Conservation (phyloP, 371 early-diverging fungal species). For the Rhizopus arrhizus region DNA sequence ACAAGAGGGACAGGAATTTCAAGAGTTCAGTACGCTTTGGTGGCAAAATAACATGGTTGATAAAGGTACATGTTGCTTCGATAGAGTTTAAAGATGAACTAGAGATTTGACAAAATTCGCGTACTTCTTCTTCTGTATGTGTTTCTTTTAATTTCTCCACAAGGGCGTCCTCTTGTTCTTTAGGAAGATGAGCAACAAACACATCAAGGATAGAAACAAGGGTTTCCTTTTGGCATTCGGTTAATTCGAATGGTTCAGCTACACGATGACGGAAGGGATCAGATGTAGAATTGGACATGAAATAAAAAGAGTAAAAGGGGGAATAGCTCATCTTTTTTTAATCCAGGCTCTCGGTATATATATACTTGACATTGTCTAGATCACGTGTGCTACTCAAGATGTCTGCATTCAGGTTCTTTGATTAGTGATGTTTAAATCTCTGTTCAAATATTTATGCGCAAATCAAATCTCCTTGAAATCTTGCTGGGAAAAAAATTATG, state of each 20-base stretch:
- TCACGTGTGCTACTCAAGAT: too few relatives aligned
- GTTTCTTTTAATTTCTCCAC: constrained; percentile 19
- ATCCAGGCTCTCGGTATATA: too few relatives aligned
- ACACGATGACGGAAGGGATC: constrained; percentile 26
- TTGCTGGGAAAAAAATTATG: too few relatives aligned
- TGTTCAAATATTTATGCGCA: too few relatives aligned
- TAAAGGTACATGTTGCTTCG: constrained; percentile 8
- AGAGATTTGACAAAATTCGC: constrained; percentile 17
- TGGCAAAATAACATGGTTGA: constrained; percentile 37
- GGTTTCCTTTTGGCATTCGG: constrained; percentile 13
- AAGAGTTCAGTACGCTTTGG: constrained; percentile 41
- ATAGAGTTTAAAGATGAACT: constrained; percentile 18
- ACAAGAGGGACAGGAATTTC: constrained; percentile 31
- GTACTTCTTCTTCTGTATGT: constrained; percentile 20
- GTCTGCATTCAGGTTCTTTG: too few relatives aligned
- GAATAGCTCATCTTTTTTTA: neutral
- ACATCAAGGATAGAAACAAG: constrained; percentile 20
- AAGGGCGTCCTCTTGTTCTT: constrained; percentile 24
- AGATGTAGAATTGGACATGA: neutral
- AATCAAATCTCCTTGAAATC: too few relatives aligned
- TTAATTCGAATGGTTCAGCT: constrained; percentile 4
- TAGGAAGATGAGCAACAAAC: constrained; percentile 21
- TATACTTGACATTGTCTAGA: too few relatives aligned
- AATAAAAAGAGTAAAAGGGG: neutral
- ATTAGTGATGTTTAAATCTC: too few relatives aligned